These are phyloP conservation scores for Alternaria metachromatica DNA, from an alignment of 2,329 filamentous ascomycete species.

Conservation along the genomic window DNA sequence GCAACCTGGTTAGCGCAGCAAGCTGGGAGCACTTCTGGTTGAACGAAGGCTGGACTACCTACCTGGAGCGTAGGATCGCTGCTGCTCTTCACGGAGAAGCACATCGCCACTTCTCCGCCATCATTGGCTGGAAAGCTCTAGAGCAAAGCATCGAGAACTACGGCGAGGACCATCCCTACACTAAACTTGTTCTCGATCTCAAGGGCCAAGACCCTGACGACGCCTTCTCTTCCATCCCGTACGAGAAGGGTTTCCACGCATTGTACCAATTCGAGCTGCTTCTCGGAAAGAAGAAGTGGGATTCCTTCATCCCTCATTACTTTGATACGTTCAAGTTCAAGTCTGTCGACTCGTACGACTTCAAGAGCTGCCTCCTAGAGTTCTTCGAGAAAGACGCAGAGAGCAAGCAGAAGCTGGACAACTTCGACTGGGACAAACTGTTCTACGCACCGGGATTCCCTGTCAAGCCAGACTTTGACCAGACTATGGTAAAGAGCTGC, in stretches of 20 bases:
- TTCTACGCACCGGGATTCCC: conserved; percentile 91
- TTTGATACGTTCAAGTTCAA: conserved; percentile 84
- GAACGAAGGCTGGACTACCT: conserved; percentile 89
- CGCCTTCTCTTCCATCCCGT: conserved; percentile 89
- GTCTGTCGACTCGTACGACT: conserved; percentile 92
- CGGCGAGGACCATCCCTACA: conserved; percentile 88
- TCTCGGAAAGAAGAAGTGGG: conserved; percentile 84
- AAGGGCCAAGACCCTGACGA: conserved; percentile 94
- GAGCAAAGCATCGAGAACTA: conserved; percentile 80
- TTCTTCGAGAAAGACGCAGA: conserved; percentile 78
- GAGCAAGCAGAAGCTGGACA: conserved; percentile 67
- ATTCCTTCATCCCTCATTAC: conserved; percentile 95
- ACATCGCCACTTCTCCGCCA: conserved; percentile 91
- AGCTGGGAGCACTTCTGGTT: conserved; percentile 81
- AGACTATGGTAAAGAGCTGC: conserved; percentile 82
- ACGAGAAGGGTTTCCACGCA: conserved; percentile 97
- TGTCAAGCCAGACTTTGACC: conserved; percentile 90
- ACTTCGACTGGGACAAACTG: conserved; percentile 87
- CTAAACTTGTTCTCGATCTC: conserved; percentile 85
- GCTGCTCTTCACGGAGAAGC: conserved; percentile 80
- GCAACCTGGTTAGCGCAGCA: conserved; percentile 79
- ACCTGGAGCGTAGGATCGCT: conserved; percentile 85
- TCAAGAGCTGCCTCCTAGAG: conserved; percentile 83
- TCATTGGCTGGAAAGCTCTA: conserved; percentile 93
- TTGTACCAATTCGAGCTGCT: conserved; percentile 88